Percentiles rank a stretch among this genome's conserved stretches.
Evolutionary conservation across 805 yeast species (phyloP).

Genomic region (Sugiyamaella chiloensis): DNA sequence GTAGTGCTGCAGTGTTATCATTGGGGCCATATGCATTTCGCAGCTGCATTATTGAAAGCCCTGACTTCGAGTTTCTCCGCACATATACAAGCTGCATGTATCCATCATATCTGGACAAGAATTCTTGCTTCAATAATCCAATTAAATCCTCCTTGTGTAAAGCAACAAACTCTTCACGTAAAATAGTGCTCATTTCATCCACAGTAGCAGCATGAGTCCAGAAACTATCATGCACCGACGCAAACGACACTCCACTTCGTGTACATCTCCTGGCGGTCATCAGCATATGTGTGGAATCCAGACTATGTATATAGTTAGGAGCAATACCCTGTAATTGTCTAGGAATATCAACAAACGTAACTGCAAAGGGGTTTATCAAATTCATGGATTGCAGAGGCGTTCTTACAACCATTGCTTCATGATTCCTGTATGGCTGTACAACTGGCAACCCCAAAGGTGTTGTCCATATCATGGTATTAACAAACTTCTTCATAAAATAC

Average conservation of each 20-base stretch:
- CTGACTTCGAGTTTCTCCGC: constrained; percentile 33
- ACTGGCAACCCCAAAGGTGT: constrained; percentile 93
- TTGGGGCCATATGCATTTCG: background rate
- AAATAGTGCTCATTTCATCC: constrained; percentile 58
- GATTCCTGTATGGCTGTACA: constrained; percentile 84
- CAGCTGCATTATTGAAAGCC: background rate
- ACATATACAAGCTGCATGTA: constrained; percentile 61
- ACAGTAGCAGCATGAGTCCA: constrained; percentile 95
- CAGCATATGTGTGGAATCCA: constrained; percentile 96
- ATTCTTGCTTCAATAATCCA: constrained; percentile 66
- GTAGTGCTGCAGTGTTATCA: background rate
- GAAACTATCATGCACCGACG: constrained; percentile 94
- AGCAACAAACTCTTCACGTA: constrained; percentile 75
- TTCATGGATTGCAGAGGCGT: constrained; percentile 85
- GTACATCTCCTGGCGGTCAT: constrained; percentile 77
- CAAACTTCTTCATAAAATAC: constrained; percentile 39
- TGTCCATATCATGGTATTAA: constrained; percentile 94
- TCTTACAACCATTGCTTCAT: constrained; percentile 55
- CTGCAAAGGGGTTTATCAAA: constrained; percentile 78
- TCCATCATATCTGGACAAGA: constrained; percentile 70
- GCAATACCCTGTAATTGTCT: constrained; percentile 91
- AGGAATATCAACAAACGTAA: constrained; percentile 75
- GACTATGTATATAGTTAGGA: constrained; percentile 90
- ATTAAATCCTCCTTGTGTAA: constrained; percentile 73
- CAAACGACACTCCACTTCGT: constrained; percentile 59